These are phyloP conservation scores for Cordyceps javanica DNA, from an alignment of 2,329 filamentous ascomycete genomes.

Conservation along the genomic window DNA sequence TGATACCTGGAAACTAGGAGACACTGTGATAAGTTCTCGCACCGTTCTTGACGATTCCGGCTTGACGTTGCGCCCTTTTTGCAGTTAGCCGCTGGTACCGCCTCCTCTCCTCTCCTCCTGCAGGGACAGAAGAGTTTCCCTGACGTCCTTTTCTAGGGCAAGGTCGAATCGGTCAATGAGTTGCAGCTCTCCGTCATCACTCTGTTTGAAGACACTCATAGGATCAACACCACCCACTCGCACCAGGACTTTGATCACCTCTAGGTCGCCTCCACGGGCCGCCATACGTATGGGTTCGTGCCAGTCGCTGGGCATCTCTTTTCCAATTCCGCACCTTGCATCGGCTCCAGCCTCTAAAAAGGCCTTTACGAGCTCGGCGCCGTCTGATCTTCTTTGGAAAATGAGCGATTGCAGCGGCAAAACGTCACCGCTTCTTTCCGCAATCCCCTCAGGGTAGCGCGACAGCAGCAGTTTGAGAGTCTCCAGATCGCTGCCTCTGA, in stretches of 20 bases:
- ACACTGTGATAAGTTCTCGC: too few relatives aligned
- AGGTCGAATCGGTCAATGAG: background rate
- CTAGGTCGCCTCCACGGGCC: background rate
- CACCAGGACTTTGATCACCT: background rate
- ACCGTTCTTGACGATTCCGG: too few relatives aligned
- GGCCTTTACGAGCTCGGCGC: background rate
- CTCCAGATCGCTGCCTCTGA: background rate
- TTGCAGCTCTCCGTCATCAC: background rate
- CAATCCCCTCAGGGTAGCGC: background rate
- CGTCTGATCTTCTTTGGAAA: background rate
- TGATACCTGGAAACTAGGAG: too few relatives aligned
- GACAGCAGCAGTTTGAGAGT: background rate
- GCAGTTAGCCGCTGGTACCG: too few relatives aligned
- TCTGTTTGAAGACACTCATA: conserved; percentile 4
- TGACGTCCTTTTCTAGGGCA: background rate
- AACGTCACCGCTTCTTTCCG: background rate
- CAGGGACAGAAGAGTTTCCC: background rate
- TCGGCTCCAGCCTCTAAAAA: conserved; percentile 1
- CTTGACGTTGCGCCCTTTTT: background rate
- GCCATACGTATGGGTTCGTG: conserved; percentile 6
- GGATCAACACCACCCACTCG: conserved; percentile 5
- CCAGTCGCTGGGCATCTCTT: background rate
- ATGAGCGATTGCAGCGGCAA: background rate
- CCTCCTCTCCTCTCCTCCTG: too few relatives aligned
- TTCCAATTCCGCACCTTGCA: background rate